Base-by-base conservation (phyloP, 2,329 filamentous ascomycete species). In the Sclerotinia borealis region DNA sequence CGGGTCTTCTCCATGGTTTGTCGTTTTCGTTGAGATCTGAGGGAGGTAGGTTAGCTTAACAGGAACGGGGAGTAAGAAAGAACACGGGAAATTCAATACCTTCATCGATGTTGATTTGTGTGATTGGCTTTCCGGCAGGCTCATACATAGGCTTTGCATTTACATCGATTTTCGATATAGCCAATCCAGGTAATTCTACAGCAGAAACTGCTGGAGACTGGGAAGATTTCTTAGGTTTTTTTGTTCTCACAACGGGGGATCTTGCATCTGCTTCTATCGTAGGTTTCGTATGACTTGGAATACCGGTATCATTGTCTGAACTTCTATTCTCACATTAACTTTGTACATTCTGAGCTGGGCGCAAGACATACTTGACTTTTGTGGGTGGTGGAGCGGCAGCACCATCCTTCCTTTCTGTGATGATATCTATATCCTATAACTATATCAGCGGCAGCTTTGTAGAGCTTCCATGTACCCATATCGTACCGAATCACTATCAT, bases 1-100 rank as follows among this genome's bases (percentile, higher is more conserved):
- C 95, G 0, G 95, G 95, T 68, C 93, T 88, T 50, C 95, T 88
- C 95, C 95, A 99, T 22, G 93, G 93, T 76, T 97, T 98, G 67
- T 93, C 90, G 71, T 92, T 91, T 9, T 91, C 88, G 43, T 86
- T 83, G 25, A 93, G 84, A 71, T 89, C 85, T 83, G 65, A 36
- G 41, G 13, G 65, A 29, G 64, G 50, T 51, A 61, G 41, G 31
- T 59, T 50, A 59, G 34, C 11, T 37, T 17, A 54, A 29, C 17
- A 34, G 7, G 15, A 15, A 7, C 1, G 51, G n/a, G 10, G 10
- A 15, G n/a, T n/a, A n/a, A n/a, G n/a, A 25, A 36, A 11, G 27
- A 36, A 17, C 48, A 8, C 36, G 13, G 19, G 27, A 0, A 27
- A 1, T 25, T 31, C 17, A 47, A 74, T 67, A 84, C 83, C 83